Base-by-base conservation (phyloP, 192 early-diverging fungal genomes). In the Thoreauomyces humboldtii region DNA sequence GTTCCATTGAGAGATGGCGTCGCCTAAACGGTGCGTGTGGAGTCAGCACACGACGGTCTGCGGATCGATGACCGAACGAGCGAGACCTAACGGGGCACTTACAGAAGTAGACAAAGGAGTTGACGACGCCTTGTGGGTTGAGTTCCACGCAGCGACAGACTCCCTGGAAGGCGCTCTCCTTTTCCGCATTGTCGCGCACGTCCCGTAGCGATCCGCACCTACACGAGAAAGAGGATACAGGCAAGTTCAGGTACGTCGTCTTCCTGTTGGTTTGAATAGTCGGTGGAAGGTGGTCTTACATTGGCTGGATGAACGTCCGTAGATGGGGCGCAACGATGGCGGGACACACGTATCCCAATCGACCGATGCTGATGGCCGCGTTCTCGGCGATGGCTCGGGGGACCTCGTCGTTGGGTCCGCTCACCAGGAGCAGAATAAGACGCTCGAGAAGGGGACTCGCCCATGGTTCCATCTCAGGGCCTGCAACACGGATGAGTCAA, bases 361-460 rank as follows among this genome's bases (percentile, higher is more conserved):
- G 86, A n/a, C 98, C 98, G 53, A 98, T 87, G 14, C 95, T 96
- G 67, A 99, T 98, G 31, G 94, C 95, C 1, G 93, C 89, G 72
- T 99, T 99, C 72, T 99, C 96, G 37, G 82, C 78, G 36, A 99
- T 72, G 4, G 81, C 59, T 51, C 64, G 34, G 5, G 57, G 56
- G 29, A 25, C 32, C 25, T 85, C 71, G 25, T 86, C 82, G n/a
- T 85, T 86, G 24, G 79, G 73, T 31, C 72, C 74, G 73, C 73
- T 85, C 51, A 83, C 86, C 45, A 97, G 79, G 63, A 98, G 75
- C 19, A 87, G 89, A 31, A 95, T 85, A 46, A 99, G 76, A n/a
- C 89, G 84, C 70, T 89, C 82, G 33, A 99, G 78, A 46, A 98
- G 70, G 17, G 88, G 87, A 28, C 81, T 73, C 25, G 92, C 83